A percentile compares a stretch with the other conserved stretches of the same genome.
phyloP scores from a whole-genome alignment of 108 stramenopile genomes.

The Heterococcus sp. region DNA sequence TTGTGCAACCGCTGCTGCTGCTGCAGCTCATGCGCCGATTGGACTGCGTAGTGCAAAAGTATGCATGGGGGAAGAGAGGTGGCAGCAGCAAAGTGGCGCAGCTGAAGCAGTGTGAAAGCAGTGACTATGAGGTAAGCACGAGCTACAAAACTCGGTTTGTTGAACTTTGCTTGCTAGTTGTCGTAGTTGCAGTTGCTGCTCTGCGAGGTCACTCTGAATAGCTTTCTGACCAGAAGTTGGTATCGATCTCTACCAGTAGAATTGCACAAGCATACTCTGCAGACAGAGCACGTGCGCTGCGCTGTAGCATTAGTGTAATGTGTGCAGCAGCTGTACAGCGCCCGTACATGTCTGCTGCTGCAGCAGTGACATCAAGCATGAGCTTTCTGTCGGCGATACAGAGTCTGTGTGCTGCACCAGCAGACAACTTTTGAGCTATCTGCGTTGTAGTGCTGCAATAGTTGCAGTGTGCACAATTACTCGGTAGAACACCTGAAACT shows the following conservation, averaged over 20 bases:
- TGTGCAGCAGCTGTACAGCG: no score
- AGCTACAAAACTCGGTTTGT: background rate
- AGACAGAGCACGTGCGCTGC: background rate
- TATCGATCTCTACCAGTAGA: background rate
- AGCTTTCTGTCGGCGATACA: no score
- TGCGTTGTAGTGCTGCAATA: no score
- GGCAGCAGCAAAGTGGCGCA: slow-evolving; percentile 48
- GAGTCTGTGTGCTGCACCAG: no score
- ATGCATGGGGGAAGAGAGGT: slow-evolving; percentile 65
- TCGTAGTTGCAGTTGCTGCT: background rate
- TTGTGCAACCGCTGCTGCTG: no score
- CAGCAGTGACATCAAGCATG: no score
- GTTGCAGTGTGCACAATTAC: no score
- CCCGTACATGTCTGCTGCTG: no score
- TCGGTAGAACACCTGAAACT: no score
- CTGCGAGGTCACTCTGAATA: background rate
- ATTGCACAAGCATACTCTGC: background rate
- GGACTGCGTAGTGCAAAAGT: slow-evolving; percentile 59
- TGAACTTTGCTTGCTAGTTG: background rate
- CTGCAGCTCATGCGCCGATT: slow-evolving; percentile 57
- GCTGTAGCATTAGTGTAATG: background rate
- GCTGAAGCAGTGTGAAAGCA: slow-evolving; percentile 31
- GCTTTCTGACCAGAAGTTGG: background rate
- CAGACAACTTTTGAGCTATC: no score
- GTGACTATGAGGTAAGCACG: slow-evolving; percentile 4